Percentiles rank a stretch among this genome's conserved stretches.
phyloP scores from a whole-genome alignment of 2,329 filamentous ascomycete genomes.

The Pyricularia pennisetigena region DNA sequence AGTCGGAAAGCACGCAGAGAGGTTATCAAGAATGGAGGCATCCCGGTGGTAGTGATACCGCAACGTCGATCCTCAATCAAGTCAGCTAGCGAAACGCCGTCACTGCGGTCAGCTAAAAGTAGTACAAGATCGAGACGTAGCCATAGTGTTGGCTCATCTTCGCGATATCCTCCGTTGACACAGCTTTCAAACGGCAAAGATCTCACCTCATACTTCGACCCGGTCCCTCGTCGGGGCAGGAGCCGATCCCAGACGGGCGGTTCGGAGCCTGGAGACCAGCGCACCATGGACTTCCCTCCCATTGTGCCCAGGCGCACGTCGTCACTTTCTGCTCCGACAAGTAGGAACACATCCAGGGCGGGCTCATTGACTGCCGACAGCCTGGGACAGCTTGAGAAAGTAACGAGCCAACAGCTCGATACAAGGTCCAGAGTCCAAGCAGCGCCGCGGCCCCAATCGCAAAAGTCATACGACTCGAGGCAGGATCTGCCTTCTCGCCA shows the following conservation, averaged over 20 bases:
- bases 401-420: constrained; percentile 29
- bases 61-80: constrained; percentile 45
- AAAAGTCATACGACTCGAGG: neutral
- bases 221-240: constrained; percentile 28
- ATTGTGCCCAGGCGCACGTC: constrained; percentile 46
- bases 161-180: constrained; percentile 19
- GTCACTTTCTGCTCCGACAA: constrained; percentile 53
- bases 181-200: constrained; percentile 32
- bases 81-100: constrained; percentile 37
- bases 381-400: constrained; percentile 16
- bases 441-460: constrained; percentile 10
- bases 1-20: constrained; percentile 48
- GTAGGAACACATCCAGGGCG: constrained; percentile 42
- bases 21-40: constrained; percentile 47
- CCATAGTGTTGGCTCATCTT: constrained; percentile 38
- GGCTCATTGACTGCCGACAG: constrained; percentile 50
- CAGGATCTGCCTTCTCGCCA: neutral
- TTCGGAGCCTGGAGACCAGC: constrained; percentile 32
- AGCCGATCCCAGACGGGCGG: constrained; percentile 37
- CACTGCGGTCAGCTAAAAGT: constrained; percentile 52
- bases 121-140: constrained; percentile 39
- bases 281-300: constrained; percentile 52
- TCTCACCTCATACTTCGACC: constrained; percentile 30
- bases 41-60: constrained; percentile 54
- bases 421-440: constrained; percentile 22